phyloP scores from a whole-genome alignment of 2,329 filamentous ascomycete genomes.

The Fusarium veterinarium region DNA sequence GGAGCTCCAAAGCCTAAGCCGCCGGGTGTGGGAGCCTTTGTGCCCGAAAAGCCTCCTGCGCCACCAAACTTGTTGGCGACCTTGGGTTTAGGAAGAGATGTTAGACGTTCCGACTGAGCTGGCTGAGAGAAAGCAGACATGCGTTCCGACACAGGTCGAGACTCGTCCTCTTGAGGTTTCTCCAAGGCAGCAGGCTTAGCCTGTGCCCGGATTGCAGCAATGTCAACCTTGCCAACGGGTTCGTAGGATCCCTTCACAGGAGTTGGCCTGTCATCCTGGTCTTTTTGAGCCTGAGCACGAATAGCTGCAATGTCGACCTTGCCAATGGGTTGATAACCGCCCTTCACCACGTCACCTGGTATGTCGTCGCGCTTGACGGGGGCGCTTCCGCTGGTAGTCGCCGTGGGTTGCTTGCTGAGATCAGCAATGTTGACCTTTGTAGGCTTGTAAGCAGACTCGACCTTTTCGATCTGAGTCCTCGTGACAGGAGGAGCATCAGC shows the following conservation, averaged over 20 bases:
- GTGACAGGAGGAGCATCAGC: constrained; percentile 92
- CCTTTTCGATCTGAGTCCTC: constrained; percentile 88
- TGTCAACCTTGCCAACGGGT: constrained; percentile 95
- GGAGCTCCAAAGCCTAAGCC: constrained; percentile 72
- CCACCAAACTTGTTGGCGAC: constrained; percentile 88
- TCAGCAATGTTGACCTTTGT: constrained; percentile 95
- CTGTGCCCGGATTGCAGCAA: constrained; percentile 89
- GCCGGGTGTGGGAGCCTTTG: constrained; percentile 85
- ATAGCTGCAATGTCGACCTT: constrained; percentile 98
- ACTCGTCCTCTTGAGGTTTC: constrained; percentile 49
- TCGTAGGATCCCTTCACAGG: constrained; percentile 94
- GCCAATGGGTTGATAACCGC: constrained; percentile 91
- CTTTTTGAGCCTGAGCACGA: constrained; percentile 76
- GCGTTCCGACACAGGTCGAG: constrained; percentile 78
- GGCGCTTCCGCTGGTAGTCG: constrained; percentile 71
- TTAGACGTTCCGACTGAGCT: constrained; percentile 79
- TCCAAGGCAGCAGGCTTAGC: constrained; percentile 67
- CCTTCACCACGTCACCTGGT: constrained; percentile 76
- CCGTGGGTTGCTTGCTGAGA: constrained; percentile 77
- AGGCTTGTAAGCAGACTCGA: constrained; percentile 91
- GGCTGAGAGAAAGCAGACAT: constrained; percentile 75
- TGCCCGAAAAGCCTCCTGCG: constrained; percentile 80
- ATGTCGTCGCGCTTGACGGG: constrained; percentile 59
- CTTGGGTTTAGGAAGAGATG: constrained; percentile 92
- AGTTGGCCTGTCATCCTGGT: constrained; percentile 81